These are phyloP conservation scores for Xerocomus potaroensis DNA, from an alignment of 768 basidiomycete species.

Conservation along the genomic window DNA sequence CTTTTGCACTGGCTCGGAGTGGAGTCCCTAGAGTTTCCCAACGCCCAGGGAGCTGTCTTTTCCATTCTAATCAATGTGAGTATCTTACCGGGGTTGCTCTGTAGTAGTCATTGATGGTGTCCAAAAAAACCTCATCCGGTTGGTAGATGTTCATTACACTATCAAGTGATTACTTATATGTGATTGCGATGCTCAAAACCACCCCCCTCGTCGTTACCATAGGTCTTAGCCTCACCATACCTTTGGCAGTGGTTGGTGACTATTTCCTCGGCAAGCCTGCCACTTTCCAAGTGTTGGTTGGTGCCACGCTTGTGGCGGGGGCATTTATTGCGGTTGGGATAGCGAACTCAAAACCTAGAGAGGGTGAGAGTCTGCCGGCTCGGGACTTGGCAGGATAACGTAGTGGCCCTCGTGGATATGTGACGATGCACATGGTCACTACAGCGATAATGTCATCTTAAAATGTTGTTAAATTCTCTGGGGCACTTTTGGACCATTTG, in stretches of 20 bases:
- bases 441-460: no score
- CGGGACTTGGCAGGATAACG: background rate
- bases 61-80: constrained; percentile 56
- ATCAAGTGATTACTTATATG: constrained; percentile 81
- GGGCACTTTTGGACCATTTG: no score
- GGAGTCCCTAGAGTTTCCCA: constrained; percentile 74
- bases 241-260: constrained; percentile 84
- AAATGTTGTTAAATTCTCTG: no score
- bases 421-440: no score
- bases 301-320: constrained; percentile 70
- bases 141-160: constrained; percentile 77
- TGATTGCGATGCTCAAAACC: constrained; percentile 93
- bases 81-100: constrained; percentile 3
- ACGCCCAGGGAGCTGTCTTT: constrained; percentile 41
- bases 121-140: background rate
- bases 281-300: constrained; percentile 57
- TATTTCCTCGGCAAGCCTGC: constrained; percentile 57
- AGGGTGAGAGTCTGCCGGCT: constrained; percentile 11
- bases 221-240: constrained; percentile 91
- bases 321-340: constrained; percentile 76
- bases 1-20: constrained; percentile 68
- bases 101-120: background rate
- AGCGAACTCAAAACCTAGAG: constrained; percentile 45
- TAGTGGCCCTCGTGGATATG: no score
- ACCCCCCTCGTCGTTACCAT: constrained; percentile 91